phyloP scores from a whole-genome alignment of 441 rosid genomes.

The Melastoma candidum region DNA sequence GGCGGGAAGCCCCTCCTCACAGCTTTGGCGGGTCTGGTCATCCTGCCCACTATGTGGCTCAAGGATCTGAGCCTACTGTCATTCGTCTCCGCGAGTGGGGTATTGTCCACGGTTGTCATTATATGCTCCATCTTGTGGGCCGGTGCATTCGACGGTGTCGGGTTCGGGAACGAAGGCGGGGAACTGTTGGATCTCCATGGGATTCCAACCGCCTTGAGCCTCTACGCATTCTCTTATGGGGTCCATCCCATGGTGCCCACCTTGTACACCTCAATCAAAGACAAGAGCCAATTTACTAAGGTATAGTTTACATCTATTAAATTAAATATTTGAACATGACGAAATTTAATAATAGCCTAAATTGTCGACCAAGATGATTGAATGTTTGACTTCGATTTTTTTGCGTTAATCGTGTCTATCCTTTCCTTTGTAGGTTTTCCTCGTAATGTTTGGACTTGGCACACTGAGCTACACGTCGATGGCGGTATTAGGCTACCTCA shows the following conservation, averaged over 20 bases:
- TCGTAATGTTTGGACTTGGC: slow-evolving; percentile 1
- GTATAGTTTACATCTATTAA: too few relatives aligned
- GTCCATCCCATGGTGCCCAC: too few relatives aligned
- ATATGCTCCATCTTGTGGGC: slow-evolving; percentile 2
- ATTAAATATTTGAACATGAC: too few relatives aligned
- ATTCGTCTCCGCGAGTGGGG: slow-evolving; percentile 2
- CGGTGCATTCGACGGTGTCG: slow-evolving; percentile 3
- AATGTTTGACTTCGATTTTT: too few relatives aligned
- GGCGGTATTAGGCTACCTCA: slow-evolving; percentile 7
- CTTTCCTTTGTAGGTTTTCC: slow-evolving; percentile 2
- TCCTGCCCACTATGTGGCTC: slow-evolving; percentile 5
- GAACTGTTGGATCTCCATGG: too few relatives aligned
- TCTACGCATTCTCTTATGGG: too few relatives aligned
- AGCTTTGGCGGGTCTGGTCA: not conserved
- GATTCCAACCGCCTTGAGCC: too few relatives aligned
- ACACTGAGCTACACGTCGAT: slow-evolving; percentile 1
- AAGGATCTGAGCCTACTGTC: slow-evolving; percentile 3
- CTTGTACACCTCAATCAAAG: too few relatives aligned
- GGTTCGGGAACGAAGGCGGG: not conserved
- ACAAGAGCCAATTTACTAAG: too few relatives aligned
- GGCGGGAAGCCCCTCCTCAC: slow-evolving; percentile 5
- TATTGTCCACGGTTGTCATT: not conserved
- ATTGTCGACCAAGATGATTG: too few relatives aligned
- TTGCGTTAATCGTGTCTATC: too few relatives aligned
- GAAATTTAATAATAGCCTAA: too few relatives aligned